phyloP scores from a whole-genome alignment of 1,284 basidiomycete genomes.

The Irpex rosettiformis region DNA sequence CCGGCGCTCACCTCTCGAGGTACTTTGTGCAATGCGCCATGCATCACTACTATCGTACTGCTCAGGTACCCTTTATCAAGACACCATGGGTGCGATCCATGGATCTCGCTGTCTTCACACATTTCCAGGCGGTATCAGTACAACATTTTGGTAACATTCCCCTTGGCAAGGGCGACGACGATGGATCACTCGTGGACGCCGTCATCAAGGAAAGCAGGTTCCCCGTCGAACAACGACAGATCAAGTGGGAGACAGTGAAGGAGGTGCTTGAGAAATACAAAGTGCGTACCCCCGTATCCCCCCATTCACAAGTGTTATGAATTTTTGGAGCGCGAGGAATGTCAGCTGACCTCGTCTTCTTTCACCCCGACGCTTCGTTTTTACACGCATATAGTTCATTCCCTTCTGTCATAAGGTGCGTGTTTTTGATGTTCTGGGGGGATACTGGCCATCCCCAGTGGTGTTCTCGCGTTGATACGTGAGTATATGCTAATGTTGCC shows the following conservation, averaged over 20 bases:
- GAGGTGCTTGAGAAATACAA: slow-evolving; percentile 68
- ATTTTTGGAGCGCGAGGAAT: slow-evolving; percentile 2
- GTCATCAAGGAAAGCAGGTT: slow-evolving; percentile 67
- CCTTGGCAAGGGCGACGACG: slow-evolving; percentile 66
- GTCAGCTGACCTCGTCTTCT: slow-evolving; percentile 4
- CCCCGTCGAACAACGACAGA: slow-evolving; percentile 47
- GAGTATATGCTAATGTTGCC: background rate
- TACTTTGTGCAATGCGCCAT: slow-evolving; percentile 73
- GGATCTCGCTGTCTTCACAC: slow-evolving; percentile 51
- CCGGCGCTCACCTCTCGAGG: slow-evolving; percentile 71
- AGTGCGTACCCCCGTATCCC: slow-evolving; percentile 41
- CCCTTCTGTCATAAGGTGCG: slow-evolving; percentile 67
- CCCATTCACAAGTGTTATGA: background rate
- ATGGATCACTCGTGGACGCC: slow-evolving; percentile 57
- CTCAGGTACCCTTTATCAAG: slow-evolving; percentile 68
- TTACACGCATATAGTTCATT: slow-evolving; percentile 53
- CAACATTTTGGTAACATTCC: slow-evolving; percentile 62
- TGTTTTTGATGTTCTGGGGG: slow-evolving; percentile 11
- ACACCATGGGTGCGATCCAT: slow-evolving; percentile 66
- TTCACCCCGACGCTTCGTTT: slow-evolving; percentile 15
- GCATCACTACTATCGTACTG: slow-evolving; percentile 66
- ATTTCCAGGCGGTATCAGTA: slow-evolving; percentile 59
- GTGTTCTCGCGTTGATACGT: background rate
- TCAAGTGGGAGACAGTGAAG: slow-evolving; percentile 58
- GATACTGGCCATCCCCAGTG: slow-evolving; percentile 2